phyloP scores from a whole-genome alignment of 1,139 yeast genomes.

The Blastobotrys serpentis region DNA sequence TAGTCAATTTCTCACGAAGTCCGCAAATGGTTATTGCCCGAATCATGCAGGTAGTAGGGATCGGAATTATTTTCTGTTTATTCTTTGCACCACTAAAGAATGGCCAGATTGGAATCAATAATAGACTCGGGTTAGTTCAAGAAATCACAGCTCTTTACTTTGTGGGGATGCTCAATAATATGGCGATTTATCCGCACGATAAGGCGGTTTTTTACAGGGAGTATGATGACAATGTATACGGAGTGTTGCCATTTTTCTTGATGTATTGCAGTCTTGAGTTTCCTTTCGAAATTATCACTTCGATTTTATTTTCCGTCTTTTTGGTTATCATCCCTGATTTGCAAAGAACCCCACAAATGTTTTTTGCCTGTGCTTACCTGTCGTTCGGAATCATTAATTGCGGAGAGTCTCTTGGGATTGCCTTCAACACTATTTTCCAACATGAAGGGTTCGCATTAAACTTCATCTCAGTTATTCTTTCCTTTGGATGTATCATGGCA shows the following conservation, averaged over 20 bases:
- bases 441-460: conserved; percentile 82
- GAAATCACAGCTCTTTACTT: conserved; percentile 71
- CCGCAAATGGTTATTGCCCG: conserved; percentile 65
- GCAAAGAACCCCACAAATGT: conserved; percentile 67
- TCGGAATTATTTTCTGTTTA: conserved; percentile 65
- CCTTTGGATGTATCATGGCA: conserved; percentile 77
- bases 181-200: conserved; percentile 72
- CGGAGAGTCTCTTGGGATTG: conserved; percentile 81
- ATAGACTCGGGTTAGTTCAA: conserved; percentile 74
- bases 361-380: conserved; percentile 60
- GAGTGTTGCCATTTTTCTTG: conserved; percentile 61
- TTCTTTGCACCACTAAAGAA: conserved; percentile 69
- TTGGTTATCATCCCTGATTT: conserved; percentile 70
- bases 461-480: conserved; percentile 58
- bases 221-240: conserved; percentile 70
- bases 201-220: conserved; percentile 77
- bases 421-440: conserved; percentile 68
- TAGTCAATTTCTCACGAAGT: conserved; percentile 56
- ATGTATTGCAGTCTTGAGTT: conserved; percentile 67
- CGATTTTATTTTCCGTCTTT: conserved; percentile 58
- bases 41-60: conserved; percentile 61
- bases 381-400: conserved; percentile 59
- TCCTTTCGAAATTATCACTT: conserved; percentile 68
- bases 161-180: conserved; percentile 75
- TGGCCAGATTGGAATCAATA: conserved; percentile 53